Evolutionary conservation across 352 stramenopile genomes (phyloP), one percentile per base, ranked within the genome.

Genomic region (Thraustotheca clavata): DNA sequence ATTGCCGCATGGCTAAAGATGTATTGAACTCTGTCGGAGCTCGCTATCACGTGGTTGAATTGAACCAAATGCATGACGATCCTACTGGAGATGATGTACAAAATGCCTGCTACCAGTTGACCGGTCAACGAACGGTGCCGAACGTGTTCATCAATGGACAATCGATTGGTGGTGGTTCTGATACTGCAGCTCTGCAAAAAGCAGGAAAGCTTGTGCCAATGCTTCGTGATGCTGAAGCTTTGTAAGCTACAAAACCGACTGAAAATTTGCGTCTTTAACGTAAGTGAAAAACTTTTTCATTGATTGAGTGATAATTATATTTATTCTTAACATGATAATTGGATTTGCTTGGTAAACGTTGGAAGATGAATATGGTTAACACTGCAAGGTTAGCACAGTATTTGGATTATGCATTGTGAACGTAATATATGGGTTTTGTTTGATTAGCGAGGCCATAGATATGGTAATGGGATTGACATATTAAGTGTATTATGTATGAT

Each of bases 71-170:
- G 38, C 41, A 46, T 2, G 79, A 97, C 60, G 67, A 63, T n/a
- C 75, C 71, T 14, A 76, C 72, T 1, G 93, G 95, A n/a, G 60
- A 59, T 16, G 80, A 90, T 32, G 92, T 98, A 67, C 94, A 98
- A 77, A 75, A 39, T 33, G 90, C 79, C n/a, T 65, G 57, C 36
- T 55, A 47, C 39, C 38, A 65, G 27, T 46, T 65, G 31, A 65
- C 57, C 20, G 62, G 62, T 40, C 62, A 69, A 36, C 41, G 75
- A 52, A 96, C 84, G 8, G 88, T 97, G 22, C 90, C 91, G 0
- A 96, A 96, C 73, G 85, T 97, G 9, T 98, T 96, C 71, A 76
- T 98, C 34, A 80, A 76, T 31, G 86, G 87, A 50, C 71, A 85
- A 50, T 82, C 86, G 70, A 62, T 96, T 38, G 89, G 89, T 54